Evolutionary conservation across 805 yeast species (phyloP).

Genomic region (Saccharomycopsis sp.): DNA sequence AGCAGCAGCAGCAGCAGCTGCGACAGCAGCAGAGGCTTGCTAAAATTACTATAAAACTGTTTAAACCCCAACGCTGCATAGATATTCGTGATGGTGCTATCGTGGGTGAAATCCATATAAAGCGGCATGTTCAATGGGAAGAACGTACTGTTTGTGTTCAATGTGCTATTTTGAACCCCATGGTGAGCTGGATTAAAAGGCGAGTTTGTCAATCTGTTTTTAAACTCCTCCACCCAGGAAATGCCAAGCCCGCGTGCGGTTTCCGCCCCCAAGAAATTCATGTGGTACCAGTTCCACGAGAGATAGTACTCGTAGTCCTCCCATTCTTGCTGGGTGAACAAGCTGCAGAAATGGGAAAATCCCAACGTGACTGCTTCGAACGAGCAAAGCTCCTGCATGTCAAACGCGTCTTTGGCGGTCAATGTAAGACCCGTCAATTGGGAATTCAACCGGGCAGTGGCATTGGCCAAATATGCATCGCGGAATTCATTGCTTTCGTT

Average conservation of each 20-base stretch:
- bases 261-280: conserved; percentile 57
- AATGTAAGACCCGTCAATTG: conserved; percentile 48
- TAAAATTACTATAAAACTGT: conserved; percentile 19
- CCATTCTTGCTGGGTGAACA: conserved; percentile 63
- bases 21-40: too few relatives aligned
- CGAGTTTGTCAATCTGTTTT: conserved; percentile 35
- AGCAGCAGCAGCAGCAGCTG: too few relatives aligned
- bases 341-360: conserved; percentile 53
- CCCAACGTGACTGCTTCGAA: conserved; percentile 69
- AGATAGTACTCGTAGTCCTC: conserved; percentile 50
- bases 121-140: conserved; percentile 40
- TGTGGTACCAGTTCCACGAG: conserved; percentile 54
- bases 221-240: conserved; percentile 38
- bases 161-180: conserved; percentile 39
- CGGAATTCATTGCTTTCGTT: conserved; percentile 4
- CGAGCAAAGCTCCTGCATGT: conserved; percentile 61
- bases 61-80: conserved; percentile 54
- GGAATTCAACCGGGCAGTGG: conserved; percentile 46
- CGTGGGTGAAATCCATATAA: conserved; percentile 69
- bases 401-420: conserved; percentile 41
- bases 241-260: conserved; percentile 53
- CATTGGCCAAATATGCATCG: conserved; percentile 37
- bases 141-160: conserved; percentile 23
- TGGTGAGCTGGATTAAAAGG: conserved; percentile 41
- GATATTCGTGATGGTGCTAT: conserved; percentile 54